Evolutionary conservation across 768 basidiomycete genomes (phyloP).

Genomic region (Psilocybe cubensis): DNA sequence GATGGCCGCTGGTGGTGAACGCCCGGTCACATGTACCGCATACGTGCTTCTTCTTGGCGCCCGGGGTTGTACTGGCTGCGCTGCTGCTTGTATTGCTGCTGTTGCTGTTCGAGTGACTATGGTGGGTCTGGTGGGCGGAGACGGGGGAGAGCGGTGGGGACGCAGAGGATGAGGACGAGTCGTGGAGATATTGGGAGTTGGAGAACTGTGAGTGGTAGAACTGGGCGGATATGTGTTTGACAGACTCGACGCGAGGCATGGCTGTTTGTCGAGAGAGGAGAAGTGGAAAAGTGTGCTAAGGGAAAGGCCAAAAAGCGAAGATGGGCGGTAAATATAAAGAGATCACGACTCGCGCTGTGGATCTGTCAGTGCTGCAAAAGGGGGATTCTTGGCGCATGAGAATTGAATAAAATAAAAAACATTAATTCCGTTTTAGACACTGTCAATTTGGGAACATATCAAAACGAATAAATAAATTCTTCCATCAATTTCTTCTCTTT

Average conservation of each 20-base stretch:
- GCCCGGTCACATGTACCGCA: conserved; percentile 75
- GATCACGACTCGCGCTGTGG: conserved; percentile 33
- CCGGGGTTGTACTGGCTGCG: conserved; percentile 6
- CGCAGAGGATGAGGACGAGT: conserved; percentile 20
- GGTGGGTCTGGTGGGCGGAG: conserved; percentile 20
- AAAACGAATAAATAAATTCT: conserved; percentile 13
- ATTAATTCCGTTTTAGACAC: conserved; percentile 3
- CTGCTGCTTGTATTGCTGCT: too few relatives aligned
- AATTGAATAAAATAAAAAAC: conserved; percentile 14
- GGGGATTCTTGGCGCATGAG: conserved; percentile 32
- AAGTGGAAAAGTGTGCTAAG: conserved; percentile 13
- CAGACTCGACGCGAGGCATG: conserved; percentile 43
- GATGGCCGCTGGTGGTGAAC: conserved; percentile 89
- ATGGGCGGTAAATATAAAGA: conserved; percentile 18
- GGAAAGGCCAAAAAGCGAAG: conserved; percentile 13
- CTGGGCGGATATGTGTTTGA: conserved; percentile 24
- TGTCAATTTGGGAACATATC: conserved; percentile 4
- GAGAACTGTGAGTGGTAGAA: conserved; percentile 38
- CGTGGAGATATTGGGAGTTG: conserved; percentile 23
- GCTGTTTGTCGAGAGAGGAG: conserved; percentile 13
- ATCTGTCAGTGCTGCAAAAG: too few relatives aligned
- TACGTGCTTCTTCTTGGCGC: conserved; percentile 56
- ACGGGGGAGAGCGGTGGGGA: conserved; percentile 32
- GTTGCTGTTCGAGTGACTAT: neutral
- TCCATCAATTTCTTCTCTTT: conserved; percentile 10